Evolutionary conservation across 148 eudicot species (phyloP), one percentile per base, ranked within the genome.

Genomic region (Dysphania ambrosioides): DNA sequence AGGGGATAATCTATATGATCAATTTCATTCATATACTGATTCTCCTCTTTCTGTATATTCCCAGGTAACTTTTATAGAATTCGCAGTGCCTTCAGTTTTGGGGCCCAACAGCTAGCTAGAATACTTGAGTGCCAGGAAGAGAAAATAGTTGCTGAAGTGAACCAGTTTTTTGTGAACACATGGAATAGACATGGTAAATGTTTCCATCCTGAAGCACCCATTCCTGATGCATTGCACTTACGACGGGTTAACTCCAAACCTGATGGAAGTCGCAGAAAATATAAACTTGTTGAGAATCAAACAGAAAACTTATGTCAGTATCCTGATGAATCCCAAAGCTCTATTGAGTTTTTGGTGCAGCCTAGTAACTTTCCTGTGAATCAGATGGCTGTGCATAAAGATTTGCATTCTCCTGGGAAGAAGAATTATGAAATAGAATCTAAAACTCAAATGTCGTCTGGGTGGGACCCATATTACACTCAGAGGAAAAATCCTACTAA

Each of bases 51-150:
- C n/a, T 70, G 55, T 79, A 23, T 40, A 40, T 44, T 41, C 66
- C 15, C 85, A 88, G 92, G 92, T 72, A 88, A 88, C 78, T 88
- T 88, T 70, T 88, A 77, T 42, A 83, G 92, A 80, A 86, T 88
- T 44, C 87, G 92, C 29, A 88, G 92, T 77, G 92, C 92, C 69
- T 85, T 88, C 60, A 70, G 83, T 65, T 80, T 85, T 62, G 92
- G 92, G 79, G 90, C 87, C 27, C 79, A 85, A 65, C 75, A 75
- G 76, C 83, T 88, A 24, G 87, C 85, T 41, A 83, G 79, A 66
- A 73, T 88, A 35, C 83, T 88, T 44, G 78, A 81, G 55, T 81
- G 89, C 71, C 87, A 85, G 15, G 76, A 80, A 58, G 88, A 81
- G 66, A 81, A 70, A 72, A 66, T 88, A 24, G 74, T 72, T 53